phyloP scores from a whole-genome alignment of 257 asterid species.

The Nicotiana tabacum region DNA sequence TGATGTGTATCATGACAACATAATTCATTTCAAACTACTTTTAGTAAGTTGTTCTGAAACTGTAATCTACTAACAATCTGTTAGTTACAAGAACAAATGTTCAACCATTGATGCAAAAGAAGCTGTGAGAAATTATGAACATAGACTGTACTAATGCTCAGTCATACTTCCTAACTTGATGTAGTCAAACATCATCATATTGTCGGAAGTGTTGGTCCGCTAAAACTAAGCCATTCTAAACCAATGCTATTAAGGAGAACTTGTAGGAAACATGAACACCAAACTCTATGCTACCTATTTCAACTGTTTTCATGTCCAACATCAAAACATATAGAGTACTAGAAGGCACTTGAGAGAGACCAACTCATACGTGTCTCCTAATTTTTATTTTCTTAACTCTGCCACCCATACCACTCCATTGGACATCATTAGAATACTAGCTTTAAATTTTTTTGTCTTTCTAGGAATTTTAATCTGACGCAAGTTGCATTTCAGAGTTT shows the following conservation, averaged over 20 bases:
- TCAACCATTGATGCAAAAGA: not conserved
- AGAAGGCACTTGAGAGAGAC: not conserved
- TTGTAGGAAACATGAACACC: slow-evolving; percentile 1
- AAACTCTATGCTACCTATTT: not conserved
- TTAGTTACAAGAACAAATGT: not conserved
- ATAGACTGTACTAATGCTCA: not conserved
- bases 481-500: not conserved
- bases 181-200: not conserved
- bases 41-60: not conserved
- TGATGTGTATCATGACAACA: not conserved
- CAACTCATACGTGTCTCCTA: not conserved
- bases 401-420: not conserved
- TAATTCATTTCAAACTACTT: not conserved
- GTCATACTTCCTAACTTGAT: not conserved
- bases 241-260: not conserved
- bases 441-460: not conserved
- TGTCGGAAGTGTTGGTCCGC: not conserved
- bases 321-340: not conserved
- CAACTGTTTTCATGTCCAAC: not conserved
- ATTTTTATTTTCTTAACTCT: not conserved
- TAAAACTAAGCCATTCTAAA: not conserved
- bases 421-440: not conserved
- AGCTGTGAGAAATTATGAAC: not conserved
- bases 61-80: not conserved
- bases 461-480: not conserved